phyloP scores from a whole-genome alignment of 1,284 basidiomycete genomes.

The Cryptococcus amylolentus region DNA sequence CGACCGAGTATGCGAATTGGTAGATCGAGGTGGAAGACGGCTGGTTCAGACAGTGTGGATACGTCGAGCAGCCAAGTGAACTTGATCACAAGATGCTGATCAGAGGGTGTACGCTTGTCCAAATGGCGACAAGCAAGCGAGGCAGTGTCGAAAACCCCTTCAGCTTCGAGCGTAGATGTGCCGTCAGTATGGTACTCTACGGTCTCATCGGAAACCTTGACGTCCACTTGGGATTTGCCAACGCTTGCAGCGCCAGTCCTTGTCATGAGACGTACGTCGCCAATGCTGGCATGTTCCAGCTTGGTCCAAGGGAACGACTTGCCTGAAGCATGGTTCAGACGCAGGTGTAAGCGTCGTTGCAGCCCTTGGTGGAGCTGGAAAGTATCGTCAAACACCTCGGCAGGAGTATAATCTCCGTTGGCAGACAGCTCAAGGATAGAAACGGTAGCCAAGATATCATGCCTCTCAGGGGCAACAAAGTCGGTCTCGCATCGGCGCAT shows the following conservation, averaged over 20 bases:
- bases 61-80: constrained; percentile 73
- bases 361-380: constrained; percentile 90
- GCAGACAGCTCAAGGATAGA: constrained; percentile 83
- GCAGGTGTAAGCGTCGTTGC: constrained; percentile 75
- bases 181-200: constrained; percentile 77
- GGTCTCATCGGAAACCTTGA: constrained; percentile 50
- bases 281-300: constrained; percentile 51
- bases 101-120: constrained; percentile 74
- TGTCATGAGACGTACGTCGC: constrained; percentile 72
- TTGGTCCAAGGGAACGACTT: constrained; percentile 80
- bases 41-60: constrained; percentile 76
- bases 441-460: constrained; percentile 82
- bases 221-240: constrained; percentile 50
- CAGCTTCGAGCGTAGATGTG: constrained; percentile 64
- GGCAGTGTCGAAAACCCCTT: constrained; percentile 88
- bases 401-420: constrained; percentile 77
- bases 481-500: constrained; percentile 90
- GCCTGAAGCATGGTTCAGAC: constrained; percentile 82
- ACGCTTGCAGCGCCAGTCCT: constrained; percentile 63
- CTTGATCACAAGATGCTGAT: constrained; percentile 75
- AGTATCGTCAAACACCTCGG: constrained; percentile 77
- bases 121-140: constrained; percentile 81
- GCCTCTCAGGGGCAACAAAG: constrained; percentile 79
- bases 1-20: constrained; percentile 81
- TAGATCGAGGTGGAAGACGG: constrained; percentile 81